These are phyloP conservation scores for Phytophthora capsici DNA, from an alignment of 352 stramenopile species.

Conservation along the genomic window DNA sequence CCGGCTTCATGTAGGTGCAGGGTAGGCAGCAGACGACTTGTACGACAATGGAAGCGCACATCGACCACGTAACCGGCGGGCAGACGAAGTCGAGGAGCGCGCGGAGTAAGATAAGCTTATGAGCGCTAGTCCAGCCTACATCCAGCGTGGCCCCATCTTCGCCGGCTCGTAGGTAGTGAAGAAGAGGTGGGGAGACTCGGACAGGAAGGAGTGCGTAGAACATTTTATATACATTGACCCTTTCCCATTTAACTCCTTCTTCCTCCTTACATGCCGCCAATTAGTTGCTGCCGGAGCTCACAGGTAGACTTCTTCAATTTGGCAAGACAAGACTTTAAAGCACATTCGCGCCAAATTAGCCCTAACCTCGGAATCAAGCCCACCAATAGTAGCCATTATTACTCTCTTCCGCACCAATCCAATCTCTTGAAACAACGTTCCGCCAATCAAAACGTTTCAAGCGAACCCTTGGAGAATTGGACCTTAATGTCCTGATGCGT, in stretches of 20 bases:
- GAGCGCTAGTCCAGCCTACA: slow-evolving; percentile 22
- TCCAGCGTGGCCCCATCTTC: slow-evolving; percentile 18
- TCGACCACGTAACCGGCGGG: slow-evolving; percentile 19
- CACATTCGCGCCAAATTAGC: slow-evolving; percentile 34
- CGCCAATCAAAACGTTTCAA: slow-evolving; percentile 21
- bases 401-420: slow-evolving; percentile 20
- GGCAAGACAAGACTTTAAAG: background rate
- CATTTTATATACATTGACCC: slow-evolving; percentile 40
- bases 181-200: slow-evolving; percentile 19
- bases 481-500: background rate
- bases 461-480: slow-evolving; percentile 26
- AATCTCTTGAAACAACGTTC: background rate
- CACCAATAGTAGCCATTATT: slow-evolving; percentile 9
- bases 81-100: slow-evolving; percentile 22
- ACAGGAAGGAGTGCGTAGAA: slow-evolving; percentile 40
- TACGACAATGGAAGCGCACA: slow-evolving; percentile 34
- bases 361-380: slow-evolving; percentile 9
- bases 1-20: slow-evolving; percentile 81
- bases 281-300: too few relatives aligned
- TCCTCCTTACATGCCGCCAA: too few relatives aligned
- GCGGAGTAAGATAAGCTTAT: slow-evolving; percentile 29
- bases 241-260: slow-evolving; percentile 19
- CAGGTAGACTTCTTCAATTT: background rate
- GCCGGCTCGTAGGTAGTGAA: slow-evolving; percentile 17
- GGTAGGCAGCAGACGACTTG: slow-evolving; percentile 19